These are phyloP conservation scores for Thuidium tamariscinum DNA, from an alignment of 225 moss, liverwort and hornwort species.

Conservation along the genomic window DNA sequence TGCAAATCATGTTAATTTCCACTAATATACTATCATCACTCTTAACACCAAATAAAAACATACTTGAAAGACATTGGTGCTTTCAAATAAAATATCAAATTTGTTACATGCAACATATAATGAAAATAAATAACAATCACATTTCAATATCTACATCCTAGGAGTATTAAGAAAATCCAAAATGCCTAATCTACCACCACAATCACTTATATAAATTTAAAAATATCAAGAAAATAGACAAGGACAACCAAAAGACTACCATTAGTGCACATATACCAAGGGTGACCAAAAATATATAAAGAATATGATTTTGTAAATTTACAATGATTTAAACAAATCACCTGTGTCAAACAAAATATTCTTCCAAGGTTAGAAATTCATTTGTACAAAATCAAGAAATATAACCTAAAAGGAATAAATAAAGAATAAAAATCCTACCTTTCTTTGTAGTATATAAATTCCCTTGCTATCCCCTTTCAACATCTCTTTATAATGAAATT, in stretches of 20 bases:
- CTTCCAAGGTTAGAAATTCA: accelerated
- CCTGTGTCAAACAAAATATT: neutral
- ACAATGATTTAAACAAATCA: neutral
- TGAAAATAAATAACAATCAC: neutral
- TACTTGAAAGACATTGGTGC: neutral
- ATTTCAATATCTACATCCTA: neutral
- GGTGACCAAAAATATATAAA: too few species aligned
- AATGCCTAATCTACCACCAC: neutral
- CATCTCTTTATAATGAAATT: neutral
- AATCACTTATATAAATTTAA: neutral
- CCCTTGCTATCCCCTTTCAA: neutral
- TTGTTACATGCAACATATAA: neutral
- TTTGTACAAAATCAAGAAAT: neutral
- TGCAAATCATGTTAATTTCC: neutral
- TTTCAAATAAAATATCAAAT: neutral
- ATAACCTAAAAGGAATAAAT: accelerated
- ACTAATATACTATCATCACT: neutral
- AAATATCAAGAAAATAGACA: neutral
- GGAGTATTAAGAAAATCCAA: neutral
- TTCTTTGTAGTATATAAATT: neutral
- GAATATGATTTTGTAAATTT: neutral
- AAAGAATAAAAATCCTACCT: neutral
- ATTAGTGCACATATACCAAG: neutral
- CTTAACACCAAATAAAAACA: neutral
- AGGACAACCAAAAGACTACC: neutral